These are phyloP conservation scores for Eucalyptus urophylla DNA, from an alignment of 345 rosid species.

Conservation along the genomic window DNA sequence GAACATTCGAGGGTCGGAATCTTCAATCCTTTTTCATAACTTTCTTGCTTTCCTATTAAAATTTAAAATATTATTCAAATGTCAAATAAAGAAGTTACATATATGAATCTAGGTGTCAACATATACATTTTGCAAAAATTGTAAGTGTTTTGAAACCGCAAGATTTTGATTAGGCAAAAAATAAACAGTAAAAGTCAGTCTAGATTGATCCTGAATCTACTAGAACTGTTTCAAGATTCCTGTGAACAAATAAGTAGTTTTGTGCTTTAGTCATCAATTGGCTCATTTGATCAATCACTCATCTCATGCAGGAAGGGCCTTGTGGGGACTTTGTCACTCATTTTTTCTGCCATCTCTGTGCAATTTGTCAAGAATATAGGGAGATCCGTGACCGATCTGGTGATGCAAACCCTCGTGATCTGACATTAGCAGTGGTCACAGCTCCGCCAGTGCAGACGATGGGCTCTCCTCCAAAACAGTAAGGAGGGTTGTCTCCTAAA, in stretches of 20 bases:
- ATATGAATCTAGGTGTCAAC: background rate
- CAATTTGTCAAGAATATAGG: slow-evolving; percentile 81
- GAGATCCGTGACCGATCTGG: slow-evolving; percentile 57
- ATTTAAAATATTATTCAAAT: background rate
- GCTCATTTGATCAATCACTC: background rate
- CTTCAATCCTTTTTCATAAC: background rate
- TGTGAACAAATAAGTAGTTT: background rate
- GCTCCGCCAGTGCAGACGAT: slow-evolving; percentile 54
- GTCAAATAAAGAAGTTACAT: background rate
- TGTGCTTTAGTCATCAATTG: background rate
- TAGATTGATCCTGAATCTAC: background rate
- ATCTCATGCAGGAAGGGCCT: slow-evolving; percentile 60
- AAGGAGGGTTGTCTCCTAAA: background rate
- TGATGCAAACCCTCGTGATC: slow-evolving; percentile 16
- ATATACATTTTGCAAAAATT: background rate
- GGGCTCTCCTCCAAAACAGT: slow-evolving; percentile 15
- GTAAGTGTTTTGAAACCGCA: background rate
- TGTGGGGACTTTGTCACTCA: slow-evolving; percentile 73
- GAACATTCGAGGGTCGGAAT: background rate
- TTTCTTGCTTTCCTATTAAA: background rate
- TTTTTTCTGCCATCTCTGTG: slow-evolving; percentile 83
- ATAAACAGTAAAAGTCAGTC: background rate
- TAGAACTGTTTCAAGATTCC: background rate
- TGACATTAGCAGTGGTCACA: slow-evolving; percentile 30
- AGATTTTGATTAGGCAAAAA: background rate